These are phyloP conservation scores for Fagopyrum homotropicum DNA, from an alignment of 148 eudicot species.

Conservation along the genomic window DNA sequence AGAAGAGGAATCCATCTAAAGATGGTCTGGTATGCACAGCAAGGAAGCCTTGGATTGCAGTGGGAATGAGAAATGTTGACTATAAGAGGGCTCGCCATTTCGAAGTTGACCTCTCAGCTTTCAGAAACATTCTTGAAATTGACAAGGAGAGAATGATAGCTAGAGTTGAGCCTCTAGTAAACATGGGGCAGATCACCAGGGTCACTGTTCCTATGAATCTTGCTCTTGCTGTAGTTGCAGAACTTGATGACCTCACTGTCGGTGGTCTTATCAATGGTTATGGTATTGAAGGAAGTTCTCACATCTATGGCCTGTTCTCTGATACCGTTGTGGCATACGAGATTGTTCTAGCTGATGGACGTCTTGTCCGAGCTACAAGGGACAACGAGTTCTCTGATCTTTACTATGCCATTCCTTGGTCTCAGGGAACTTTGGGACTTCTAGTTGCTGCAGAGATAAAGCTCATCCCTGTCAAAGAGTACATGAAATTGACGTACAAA, in stretches of 20 bases:
- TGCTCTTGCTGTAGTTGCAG: not conserved
- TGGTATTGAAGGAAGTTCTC: conserved; percentile 10
- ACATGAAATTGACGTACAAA: conserved; percentile 4
- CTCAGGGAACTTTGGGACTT: conserved; percentile 6
- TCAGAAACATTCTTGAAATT: conserved; percentile 6
- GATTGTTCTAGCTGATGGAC: conserved; percentile 3
- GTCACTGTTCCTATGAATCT: conserved; percentile 10
- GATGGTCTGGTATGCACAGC: conserved; percentile 9
- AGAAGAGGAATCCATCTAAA: not conserved
- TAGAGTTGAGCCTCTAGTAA: not conserved
- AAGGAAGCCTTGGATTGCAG: conserved; percentile 10
- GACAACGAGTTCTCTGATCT: conserved; percentile 4
- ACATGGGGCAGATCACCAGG: conserved; percentile 7
- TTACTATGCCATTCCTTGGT: conserved; percentile 3
- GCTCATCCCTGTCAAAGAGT: conserved; percentile 3
- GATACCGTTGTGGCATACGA: conserved; percentile 6
- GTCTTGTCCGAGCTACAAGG: not conserved
- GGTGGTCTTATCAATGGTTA: conserved; percentile 11
- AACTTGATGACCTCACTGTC: conserved; percentile 11
- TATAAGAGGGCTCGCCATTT: conserved; percentile 5
- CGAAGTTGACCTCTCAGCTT: conserved; percentile 8
- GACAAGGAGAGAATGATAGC: not conserved
- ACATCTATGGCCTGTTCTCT: conserved; percentile 4
- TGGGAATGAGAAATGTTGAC: conserved; percentile 10
- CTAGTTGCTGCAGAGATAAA: conserved; percentile 5